Percentiles rank a stretch among this genome's conserved stretches.
These are phyloP conservation scores for Hypoxylon sp. DNA, from an alignment of 2,329 filamentous ascomycete genomes.

Conservation along the genomic window DNA sequence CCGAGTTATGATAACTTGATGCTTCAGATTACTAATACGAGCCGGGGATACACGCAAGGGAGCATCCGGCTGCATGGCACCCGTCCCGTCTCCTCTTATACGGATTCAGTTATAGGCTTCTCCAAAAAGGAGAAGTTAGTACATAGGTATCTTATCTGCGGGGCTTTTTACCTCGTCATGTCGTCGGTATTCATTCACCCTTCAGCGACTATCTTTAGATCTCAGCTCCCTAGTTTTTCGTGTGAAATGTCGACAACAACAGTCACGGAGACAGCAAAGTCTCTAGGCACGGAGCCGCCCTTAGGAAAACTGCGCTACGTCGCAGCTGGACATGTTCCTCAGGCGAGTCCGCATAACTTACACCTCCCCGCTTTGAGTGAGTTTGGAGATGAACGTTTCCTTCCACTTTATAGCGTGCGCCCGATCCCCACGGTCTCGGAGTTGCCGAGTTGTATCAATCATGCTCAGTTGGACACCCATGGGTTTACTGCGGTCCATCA, in stretches of 20 bases:
- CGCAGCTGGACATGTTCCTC: slow-evolving; percentile 10
- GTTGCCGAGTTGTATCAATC: neutral
- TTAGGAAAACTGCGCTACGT: slow-evolving; percentile 21
- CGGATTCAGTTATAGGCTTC: neutral
- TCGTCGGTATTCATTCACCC: neutral
- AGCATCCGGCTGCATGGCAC: no score
- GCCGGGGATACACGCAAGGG: neutral
- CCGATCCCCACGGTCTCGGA: slow-evolving; percentile 20
- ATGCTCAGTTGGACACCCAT: slow-evolving; percentile 16
- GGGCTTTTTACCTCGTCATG: neutral
- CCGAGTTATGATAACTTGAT: neutral
- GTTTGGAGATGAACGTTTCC: slow-evolving; percentile 22
- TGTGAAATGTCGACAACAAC: slow-evolving; percentile 9
- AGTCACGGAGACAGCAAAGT: neutral
- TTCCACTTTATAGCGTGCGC: slow-evolving; percentile 17
- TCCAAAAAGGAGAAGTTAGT: neutral
- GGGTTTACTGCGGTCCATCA: slow-evolving; percentile 18
- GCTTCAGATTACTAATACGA: neutral
- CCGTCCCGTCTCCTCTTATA: neutral
- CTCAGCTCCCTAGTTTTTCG: neutral
- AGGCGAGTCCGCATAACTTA: slow-evolving; percentile 22
- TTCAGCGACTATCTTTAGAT: neutral
- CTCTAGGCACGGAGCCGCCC: neutral
- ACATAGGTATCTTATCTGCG: slow-evolving; percentile 9
- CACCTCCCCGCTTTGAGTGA: slow-evolving; percentile 20